Conservation (phyloP, 371 early-diverging fungal genomes). For the Mortierella sp. region DNA sequence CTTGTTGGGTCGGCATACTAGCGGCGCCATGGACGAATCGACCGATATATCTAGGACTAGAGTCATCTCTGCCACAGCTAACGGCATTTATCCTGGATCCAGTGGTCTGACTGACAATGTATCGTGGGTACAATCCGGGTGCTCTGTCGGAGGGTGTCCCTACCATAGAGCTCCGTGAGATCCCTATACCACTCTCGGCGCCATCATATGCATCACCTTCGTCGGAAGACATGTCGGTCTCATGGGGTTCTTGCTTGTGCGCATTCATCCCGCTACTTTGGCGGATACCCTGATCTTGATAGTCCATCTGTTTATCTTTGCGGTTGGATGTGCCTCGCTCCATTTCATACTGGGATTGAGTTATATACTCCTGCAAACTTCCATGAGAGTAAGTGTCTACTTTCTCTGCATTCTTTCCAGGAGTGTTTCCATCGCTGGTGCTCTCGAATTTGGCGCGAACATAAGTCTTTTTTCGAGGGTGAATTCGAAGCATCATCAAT, state of each 20-base stretch:
- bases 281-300: background rate
- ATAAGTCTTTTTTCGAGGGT: conserved; percentile 61
- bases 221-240: background rate
- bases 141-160: background rate
- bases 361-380: background rate
- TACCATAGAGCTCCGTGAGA: too few species aligned
- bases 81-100: background rate
- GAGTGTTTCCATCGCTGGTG: conserved; percentile 38
- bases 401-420: background rate
- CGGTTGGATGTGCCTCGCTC: conserved; percentile 1
- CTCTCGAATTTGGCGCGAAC: conserved; percentile 58
- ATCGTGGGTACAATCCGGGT: background rate
- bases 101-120: background rate
- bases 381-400: background rate
- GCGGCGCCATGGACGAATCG: conserved; percentile 20
- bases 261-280: background rate
- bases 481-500: conserved; percentile 62
- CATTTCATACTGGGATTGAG: conserved; percentile 1
- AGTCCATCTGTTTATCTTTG: background rate
- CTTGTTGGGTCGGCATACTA: background rate
- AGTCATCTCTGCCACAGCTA: conserved; percentile 30
- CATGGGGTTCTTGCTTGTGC: background rate
- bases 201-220: background rate
- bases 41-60: conserved; percentile 22
- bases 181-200: background rate